Conservation (phyloP, 1,284 basidiomycete genomes). For the Cerrena zonata region DNA sequence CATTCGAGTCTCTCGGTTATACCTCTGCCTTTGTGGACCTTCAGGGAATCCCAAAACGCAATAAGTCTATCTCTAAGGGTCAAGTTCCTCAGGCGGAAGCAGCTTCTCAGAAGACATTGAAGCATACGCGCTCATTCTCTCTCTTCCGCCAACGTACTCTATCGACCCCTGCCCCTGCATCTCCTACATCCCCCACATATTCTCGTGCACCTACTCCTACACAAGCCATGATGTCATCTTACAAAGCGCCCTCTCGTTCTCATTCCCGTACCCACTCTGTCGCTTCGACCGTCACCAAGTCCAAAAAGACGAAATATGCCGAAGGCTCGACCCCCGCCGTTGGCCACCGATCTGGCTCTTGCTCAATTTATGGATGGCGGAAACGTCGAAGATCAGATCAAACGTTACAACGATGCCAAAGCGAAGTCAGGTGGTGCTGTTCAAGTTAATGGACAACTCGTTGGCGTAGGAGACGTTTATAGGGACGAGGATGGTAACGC, state of each 20-base stretch:
- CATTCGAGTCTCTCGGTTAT: conserved; percentile 50
- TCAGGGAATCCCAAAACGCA: conserved; percentile 22
- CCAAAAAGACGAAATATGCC: conserved; percentile 42
- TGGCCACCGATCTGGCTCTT: conserved; percentile 57
- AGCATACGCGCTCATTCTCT: background rate
- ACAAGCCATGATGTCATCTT: background rate
- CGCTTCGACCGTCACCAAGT: conserved; percentile 14
- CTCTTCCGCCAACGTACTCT: background rate
- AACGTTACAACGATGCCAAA: conserved; percentile 49
- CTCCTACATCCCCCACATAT: no score
- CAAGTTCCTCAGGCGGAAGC: background rate
- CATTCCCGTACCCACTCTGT: conserved; percentile 17
- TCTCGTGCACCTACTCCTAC: background rate
- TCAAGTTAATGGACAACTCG: conserved; percentile 23
- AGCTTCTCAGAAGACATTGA: background rate
- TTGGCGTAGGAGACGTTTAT: conserved; percentile 45
- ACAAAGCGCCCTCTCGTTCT: conserved; percentile 1
- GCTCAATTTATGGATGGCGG: conserved; percentile 66
- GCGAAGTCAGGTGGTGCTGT: conserved; percentile 36
- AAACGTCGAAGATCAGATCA: conserved; percentile 48
- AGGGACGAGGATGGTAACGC: conserved; percentile 54
- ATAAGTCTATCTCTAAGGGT: background rate
- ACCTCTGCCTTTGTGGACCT: conserved; percentile 53
- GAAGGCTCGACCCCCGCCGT: conserved; percentile 39
- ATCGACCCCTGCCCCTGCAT: background rate